phyloP scores from a whole-genome alignment of 257 asterid species.

The Henckelia pumila region DNA sequence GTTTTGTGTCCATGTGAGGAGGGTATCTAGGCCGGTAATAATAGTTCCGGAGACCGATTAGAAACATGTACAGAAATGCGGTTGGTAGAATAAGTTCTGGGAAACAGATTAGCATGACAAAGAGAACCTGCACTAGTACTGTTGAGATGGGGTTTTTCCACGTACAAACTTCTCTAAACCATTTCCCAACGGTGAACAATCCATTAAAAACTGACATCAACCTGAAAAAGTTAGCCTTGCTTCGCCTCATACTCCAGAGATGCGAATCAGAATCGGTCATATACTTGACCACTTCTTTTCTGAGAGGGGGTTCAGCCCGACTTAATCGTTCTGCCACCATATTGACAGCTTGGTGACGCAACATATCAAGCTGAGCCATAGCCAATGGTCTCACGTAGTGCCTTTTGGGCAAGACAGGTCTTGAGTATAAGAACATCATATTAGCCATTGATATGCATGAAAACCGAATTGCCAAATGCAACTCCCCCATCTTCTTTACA shows the following conservation, averaged over 20 bases:
- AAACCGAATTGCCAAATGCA: slow-evolving; percentile 86
- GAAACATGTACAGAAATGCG: slow-evolving; percentile 66
- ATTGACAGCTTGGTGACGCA: slow-evolving; percentile 78
- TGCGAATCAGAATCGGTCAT: slow-evolving; percentile 80
- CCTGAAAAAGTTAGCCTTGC: slow-evolving; percentile 85
- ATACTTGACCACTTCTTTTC: slow-evolving; percentile 74
- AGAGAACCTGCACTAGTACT: slow-evolving; percentile 68
- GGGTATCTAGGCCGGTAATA: no score
- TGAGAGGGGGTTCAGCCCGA: slow-evolving; percentile 88
- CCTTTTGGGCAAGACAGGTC: slow-evolving; percentile 83
- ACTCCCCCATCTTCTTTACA: slow-evolving; percentile 90
- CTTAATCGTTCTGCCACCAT: slow-evolving; percentile 70
- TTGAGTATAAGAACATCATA: slow-evolving; percentile 66
- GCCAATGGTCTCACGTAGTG: slow-evolving; percentile 72
- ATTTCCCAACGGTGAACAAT: slow-evolving; percentile 48
- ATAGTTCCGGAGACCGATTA: slow-evolving; percentile 79
- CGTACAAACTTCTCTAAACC: slow-evolving; percentile 74
- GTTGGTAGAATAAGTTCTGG: slow-evolving; percentile 84
- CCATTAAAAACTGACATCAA: slow-evolving; percentile 61
- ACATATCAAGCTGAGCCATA: slow-evolving; percentile 56
- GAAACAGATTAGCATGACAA: slow-evolving; percentile 58
- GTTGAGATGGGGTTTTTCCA: slow-evolving; percentile 84
- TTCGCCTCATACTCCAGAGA: slow-evolving; percentile 95
- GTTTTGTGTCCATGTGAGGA: no score
- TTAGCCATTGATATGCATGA: slow-evolving; percentile 63